These are phyloP conservation scores for Diversispora eburnea DNA, from an alignment of 192 early-diverging fungal species.

Conservation along the genomic window DNA sequence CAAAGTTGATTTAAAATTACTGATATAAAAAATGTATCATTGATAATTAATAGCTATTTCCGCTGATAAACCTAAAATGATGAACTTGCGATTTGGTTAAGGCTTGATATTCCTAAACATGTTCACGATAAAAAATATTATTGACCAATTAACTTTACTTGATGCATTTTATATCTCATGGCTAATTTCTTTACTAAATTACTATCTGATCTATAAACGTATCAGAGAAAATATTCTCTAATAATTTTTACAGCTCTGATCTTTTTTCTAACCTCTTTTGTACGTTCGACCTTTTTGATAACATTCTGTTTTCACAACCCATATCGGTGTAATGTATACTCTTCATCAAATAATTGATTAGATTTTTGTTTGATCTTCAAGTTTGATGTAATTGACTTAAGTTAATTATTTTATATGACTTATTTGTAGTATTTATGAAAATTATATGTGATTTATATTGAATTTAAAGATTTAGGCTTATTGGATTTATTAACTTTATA, in stretches of 20 bases:
- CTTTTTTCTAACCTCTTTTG: slow-evolving; percentile 5
- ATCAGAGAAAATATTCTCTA: neutral
- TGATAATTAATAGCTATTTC: no score
- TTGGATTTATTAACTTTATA: slow-evolving; percentile 1
- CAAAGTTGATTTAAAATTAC: no score
- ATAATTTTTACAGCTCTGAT: slow-evolving; percentile 7
- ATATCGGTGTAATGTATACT: neutral
- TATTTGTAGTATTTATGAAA: slow-evolving; percentile 13
- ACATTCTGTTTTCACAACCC: neutral
- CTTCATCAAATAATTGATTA: neutral
- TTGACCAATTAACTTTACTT: no score
- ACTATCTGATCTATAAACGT: no score
- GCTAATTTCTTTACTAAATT: no score
- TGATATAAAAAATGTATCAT: no score
- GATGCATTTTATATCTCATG: no score
- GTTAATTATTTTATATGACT: neutral
- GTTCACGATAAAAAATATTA: no score
- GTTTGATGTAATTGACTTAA: neutral
- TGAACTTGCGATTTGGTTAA: no score
- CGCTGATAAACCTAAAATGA: no score
- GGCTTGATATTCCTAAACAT: no score
- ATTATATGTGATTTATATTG: slow-evolving; percentile 8
- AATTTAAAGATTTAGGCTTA: neutral
- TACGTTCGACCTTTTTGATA: slow-evolving; percentile 13
- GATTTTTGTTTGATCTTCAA: slow-evolving; percentile 4